phyloP scores from a whole-genome alignment of 164 flowering plant genomes.

The Aristolochia californica region DNA sequence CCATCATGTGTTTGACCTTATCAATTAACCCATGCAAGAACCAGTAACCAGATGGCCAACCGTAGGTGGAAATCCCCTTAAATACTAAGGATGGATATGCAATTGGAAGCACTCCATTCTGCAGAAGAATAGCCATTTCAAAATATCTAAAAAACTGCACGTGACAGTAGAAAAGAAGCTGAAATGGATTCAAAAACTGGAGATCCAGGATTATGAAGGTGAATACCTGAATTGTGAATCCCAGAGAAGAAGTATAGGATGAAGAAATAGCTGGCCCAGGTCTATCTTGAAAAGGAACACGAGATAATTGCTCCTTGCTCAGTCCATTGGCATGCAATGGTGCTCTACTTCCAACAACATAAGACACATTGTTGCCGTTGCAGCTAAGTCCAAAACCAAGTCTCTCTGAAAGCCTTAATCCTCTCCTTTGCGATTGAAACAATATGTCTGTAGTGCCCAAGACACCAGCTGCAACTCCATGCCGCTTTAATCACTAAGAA shows the following conservation, averaged over 20 bases:
- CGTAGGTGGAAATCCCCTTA: conserved; percentile 39
- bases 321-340: conserved; percentile 37
- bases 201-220: background rate
- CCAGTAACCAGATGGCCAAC: conserved; percentile 37
- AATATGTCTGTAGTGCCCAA: conserved; percentile 44
- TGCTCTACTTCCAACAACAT: conserved; percentile 37
- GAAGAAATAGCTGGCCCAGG: conserved; percentile 59
- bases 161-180: background rate
- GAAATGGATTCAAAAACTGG: background rate
- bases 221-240: conserved; percentile 49
- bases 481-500: background rate
- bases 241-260: conserved; percentile 42
- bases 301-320: conserved; percentile 20
- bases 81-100: conserved; percentile 39
- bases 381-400: conserved; percentile 49
- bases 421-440: conserved; percentile 41
- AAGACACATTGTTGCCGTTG: conserved; percentile 47
- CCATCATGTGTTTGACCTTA: conserved; percentile 21
- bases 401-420: conserved; percentile 33
- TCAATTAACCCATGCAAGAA: conserved; percentile 40
- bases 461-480: conserved; percentile 35
- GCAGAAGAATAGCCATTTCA: background rate
- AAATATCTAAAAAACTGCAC: background rate
- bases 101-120: conserved; percentile 45
- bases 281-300: conserved; percentile 33